phyloP scores from a whole-genome alignment of 768 basidiomycete genomes.

The Cyclocybe aegerita region DNA sequence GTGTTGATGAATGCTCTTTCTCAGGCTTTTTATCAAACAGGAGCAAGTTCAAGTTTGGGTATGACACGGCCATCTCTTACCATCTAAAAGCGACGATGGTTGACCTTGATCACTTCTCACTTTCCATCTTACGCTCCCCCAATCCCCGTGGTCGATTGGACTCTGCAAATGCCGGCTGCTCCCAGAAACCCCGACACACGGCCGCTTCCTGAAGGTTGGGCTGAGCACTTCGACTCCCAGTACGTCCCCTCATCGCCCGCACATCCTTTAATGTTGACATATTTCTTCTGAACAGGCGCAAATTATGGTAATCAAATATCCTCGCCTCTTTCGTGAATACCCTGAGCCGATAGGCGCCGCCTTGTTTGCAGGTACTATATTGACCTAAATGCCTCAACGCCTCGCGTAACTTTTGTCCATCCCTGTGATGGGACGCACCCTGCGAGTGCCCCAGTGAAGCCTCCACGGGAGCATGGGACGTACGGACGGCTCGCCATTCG shows the following conservation, averaged over 20 bases:
- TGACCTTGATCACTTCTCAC: no score
- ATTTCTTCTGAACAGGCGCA: slow-evolving; percentile 15
- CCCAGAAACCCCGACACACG: slow-evolving; percentile 16
- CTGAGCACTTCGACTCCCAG: slow-evolving; percentile 24
- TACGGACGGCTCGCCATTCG: slow-evolving; percentile 1
- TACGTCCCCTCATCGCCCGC: slow-evolving; percentile 8
- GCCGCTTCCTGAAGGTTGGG: slow-evolving; percentile 23
- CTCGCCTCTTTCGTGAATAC: not conserved
- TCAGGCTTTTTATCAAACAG: no score
- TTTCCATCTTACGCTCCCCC: slow-evolving; percentile 4
- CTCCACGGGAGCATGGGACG: slow-evolving; percentile 2
- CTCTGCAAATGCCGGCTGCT: slow-evolving; percentile 9
- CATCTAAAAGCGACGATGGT: no score
- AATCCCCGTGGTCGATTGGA: not conserved
- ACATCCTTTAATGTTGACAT: not conserved
- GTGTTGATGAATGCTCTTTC: no score
- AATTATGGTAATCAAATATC: slow-evolving; percentile 18
- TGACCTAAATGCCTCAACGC: slow-evolving; percentile 20
- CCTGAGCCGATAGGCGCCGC: not conserved
- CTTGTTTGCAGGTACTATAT: slow-evolving; percentile 25
- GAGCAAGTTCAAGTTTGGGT: no score
- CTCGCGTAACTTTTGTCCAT: slow-evolving; percentile 22
- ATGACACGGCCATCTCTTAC: no score
- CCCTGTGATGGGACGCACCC: slow-evolving; percentile 20
- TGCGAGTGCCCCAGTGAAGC: slow-evolving; percentile 12